Evolutionary conservation across 805 yeast genomes (phyloP).

Genomic region (Yarrowia yakushimensis): DNA sequence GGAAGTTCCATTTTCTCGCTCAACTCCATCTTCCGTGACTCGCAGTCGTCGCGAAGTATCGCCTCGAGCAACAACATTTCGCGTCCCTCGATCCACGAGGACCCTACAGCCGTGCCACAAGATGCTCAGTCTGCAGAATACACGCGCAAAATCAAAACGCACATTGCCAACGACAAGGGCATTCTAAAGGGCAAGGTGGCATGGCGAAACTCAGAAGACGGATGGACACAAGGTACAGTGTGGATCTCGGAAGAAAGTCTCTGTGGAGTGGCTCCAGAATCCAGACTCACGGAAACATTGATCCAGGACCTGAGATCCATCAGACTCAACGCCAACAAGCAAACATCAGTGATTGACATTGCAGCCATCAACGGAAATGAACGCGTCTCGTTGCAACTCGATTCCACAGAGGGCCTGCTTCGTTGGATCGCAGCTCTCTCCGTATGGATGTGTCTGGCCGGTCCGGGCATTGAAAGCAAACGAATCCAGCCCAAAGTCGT

Average conservation of each 20-base stretch:
- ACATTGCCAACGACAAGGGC: conserved; percentile 12
- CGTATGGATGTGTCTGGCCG: conserved; percentile 13
- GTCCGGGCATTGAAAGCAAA: conserved; percentile 7
- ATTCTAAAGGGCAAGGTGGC: background rate
- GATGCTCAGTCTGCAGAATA: conserved; percentile 10
- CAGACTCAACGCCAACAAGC: conserved; percentile 6
- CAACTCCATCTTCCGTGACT: conserved; percentile 19
- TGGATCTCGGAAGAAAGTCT: background rate
- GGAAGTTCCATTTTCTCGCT: conserved; percentile 11
- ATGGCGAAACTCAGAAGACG: background rate
- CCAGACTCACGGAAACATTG: background rate
- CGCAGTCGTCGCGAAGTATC: background rate
- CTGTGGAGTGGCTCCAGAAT: background rate
- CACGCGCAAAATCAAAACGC: background rate
- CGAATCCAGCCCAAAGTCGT: background rate
- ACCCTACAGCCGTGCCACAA: conserved; percentile 1
- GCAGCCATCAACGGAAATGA: background rate
- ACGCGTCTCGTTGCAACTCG: background rate
- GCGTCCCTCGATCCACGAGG: conserved; percentile 6
- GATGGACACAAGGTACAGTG: background rate
- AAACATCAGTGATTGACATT: background rate
- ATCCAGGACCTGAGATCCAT: background rate
- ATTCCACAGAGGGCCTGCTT: background rate
- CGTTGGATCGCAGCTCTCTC: conserved; percentile 5
- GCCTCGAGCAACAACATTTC: background rate